phyloP scores from a whole-genome alignment of 179 eudicot species.

The Beta lomatogona region DNA sequence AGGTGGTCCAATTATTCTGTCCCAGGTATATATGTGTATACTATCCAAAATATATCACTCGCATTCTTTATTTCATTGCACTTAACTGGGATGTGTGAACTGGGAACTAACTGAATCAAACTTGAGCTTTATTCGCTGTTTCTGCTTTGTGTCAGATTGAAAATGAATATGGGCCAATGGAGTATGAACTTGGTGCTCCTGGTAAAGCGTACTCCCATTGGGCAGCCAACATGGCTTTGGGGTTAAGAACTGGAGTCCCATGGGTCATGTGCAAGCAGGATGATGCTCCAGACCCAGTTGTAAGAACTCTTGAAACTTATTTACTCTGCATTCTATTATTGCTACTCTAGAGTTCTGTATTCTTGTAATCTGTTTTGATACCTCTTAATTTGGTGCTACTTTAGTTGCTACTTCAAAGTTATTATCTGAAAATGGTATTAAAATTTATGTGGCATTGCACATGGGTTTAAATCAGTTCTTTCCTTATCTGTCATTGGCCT shows the following conservation, averaged over 20 bases:
- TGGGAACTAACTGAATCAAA: background rate
- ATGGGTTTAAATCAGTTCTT: constrained; percentile 33
- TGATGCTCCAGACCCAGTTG: constrained; percentile 89
- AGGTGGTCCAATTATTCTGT: constrained; percentile 85
- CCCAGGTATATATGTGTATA: constrained; percentile 55
- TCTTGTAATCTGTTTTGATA: constrained; percentile 2
- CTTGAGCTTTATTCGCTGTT: background rate
- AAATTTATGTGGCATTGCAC: constrained; percentile 33
- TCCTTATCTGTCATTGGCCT: constrained; percentile 11
- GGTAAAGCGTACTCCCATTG: constrained; percentile 66
- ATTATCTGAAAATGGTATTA: constrained; percentile 7
- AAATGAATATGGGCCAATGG: constrained; percentile 85
- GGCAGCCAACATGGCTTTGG: constrained; percentile 88
- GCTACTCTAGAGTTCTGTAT: constrained; percentile 16
- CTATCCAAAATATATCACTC: background rate
- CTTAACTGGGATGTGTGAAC: background rate
- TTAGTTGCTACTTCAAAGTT: constrained; percentile 29
- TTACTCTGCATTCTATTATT: constrained; percentile 10
- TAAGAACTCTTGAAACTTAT: constrained; percentile 37
- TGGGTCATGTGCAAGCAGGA: constrained; percentile 95
- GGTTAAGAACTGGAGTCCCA: constrained; percentile 70
- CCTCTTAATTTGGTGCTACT: constrained; percentile 14
- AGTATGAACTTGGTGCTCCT: constrained; percentile 63
- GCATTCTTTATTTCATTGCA: background rate
- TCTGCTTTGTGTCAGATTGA: constrained; percentile 60